Evolutionary conservation across 305 asterid species (phyloP), one percentile per base, ranked within the genome.

Genomic region (Fraxinus sp.): DNA sequence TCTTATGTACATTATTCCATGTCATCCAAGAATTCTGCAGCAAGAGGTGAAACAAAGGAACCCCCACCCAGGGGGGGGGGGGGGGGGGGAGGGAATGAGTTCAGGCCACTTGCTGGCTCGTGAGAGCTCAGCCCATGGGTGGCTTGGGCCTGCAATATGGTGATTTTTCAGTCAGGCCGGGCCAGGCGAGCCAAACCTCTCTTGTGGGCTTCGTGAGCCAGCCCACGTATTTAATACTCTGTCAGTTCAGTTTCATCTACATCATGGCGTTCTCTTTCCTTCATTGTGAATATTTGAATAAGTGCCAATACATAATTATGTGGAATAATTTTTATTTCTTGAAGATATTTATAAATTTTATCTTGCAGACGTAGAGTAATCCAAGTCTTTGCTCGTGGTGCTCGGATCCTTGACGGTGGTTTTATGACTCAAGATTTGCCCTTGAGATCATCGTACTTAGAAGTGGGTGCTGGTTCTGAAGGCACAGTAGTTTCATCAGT

Each of bases 391-490:
- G 91, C 97, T 85, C 86, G 83, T 88, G 99, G 99, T 86, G 99
- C 98, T 84, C 94, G 98, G 88, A 86, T 95, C 86, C 97, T 95
- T 81, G 99, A 95, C 89, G 99, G 99, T 85, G 91, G 94, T 85
- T 95, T 90, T 85, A 94, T 95, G 98, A 91, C 97, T 86, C 99
- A 95, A 88, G 99, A 95, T 41, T 78, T 95, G 95, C 93, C 86
- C 89, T 93, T 95, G 83, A 91, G 89, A 86, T 86, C 90, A 68
- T 90, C 97, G 80, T 92, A 89, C 87, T 83, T 95, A 78, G 99
- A 95, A 84, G 83, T 89, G 55, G 92, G 88, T 80, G 84, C 91
- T 36, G 91, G 92, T 80, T 90, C 98, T 82, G 98, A 93, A 81
- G 90, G 87, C 82, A 77, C 88, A 72, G 85, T 70, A 28, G 98